Base-by-base conservation (phyloP, 2,329 filamentous ascomycete genomes). In the Rutstroemia sp. region DNA sequence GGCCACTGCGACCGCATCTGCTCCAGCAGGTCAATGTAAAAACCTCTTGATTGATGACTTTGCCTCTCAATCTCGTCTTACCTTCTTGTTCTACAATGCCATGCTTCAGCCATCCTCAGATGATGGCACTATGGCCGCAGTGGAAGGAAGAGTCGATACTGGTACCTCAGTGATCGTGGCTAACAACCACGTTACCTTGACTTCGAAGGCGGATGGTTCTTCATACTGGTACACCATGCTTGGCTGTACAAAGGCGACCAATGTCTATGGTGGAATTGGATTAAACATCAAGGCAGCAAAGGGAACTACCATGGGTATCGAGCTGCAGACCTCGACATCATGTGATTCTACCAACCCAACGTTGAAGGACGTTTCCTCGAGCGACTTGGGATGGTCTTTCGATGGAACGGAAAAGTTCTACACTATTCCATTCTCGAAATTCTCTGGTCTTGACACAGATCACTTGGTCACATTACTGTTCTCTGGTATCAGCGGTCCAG, bases 51-150 rank as follows among this genome's bases (percentile, higher is more conserved):
- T 84, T 54, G 81, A 85, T 60, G 81, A 85, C 70, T 85, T 79
- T 75, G 74, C 74, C 54, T 84, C 81, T 8, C 81, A 85, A 65
- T 84, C 81, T 5, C 79, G 81, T 30, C 68, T 84, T 52, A 81
- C 78, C 1, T 85, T 85, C 68, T 69, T 85, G 16, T 79, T 73
- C 63, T 84, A 84, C 72, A 85, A 85, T 64, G 74, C 81, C 39
- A 71, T 83, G 70, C 70, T 78, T 2, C 71, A 78, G 60, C 73
- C 81, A 4, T 77, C 77, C 5, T 81, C 79, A 37, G 79, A 82
- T 60, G 81, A 84, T 65, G 76, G 70, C 2, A 78, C 77, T 6
- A 82, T 83, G 78, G 52, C 50, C 23, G 44, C 65, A 5, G 60
- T 68, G 18, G 18, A 57, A 18, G 58, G 41, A 1, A 58, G 62